Evolutionary conservation across 345 rosid genomes (phyloP).

Genomic region (Eucalyptus marginata): DNA sequence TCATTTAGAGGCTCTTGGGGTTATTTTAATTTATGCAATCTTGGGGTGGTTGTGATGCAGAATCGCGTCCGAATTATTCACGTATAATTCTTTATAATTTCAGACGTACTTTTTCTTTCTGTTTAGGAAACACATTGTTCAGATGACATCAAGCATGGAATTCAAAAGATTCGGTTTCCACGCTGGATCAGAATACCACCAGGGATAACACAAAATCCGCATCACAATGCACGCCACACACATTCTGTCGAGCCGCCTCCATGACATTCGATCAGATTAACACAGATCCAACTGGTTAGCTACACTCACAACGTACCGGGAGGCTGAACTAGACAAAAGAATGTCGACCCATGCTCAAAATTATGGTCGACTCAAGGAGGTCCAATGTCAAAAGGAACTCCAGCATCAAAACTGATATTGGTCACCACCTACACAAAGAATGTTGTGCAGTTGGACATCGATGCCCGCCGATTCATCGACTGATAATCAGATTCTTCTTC

Average conservation of each 20-base stretch:
- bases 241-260: neutral
- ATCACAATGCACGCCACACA: neutral
- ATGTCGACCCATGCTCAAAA: neutral
- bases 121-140: neutral
- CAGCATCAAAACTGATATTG: neutral
- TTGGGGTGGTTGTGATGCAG: neutral
- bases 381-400: neutral
- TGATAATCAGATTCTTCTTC: neutral
- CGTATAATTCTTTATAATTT: neutral
- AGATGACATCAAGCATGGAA: neutral
- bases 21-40: neutral
- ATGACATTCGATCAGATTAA: neutral
- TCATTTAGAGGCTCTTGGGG: neutral
- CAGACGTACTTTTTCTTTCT: neutral
- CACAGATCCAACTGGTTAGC: neutral
- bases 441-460: neutral
- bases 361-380: accelerated
- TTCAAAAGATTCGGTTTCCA: neutral
- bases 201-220: neutral
- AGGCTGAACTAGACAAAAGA: neutral
- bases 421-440: neutral
- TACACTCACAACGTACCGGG: neutral
- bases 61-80: neutral
- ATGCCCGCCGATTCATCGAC: neutral
- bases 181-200: neutral